phyloP scores from a whole-genome alignment of 2,329 filamentous ascomycete genomes.

The Clonostachys rhizophaga region DNA sequence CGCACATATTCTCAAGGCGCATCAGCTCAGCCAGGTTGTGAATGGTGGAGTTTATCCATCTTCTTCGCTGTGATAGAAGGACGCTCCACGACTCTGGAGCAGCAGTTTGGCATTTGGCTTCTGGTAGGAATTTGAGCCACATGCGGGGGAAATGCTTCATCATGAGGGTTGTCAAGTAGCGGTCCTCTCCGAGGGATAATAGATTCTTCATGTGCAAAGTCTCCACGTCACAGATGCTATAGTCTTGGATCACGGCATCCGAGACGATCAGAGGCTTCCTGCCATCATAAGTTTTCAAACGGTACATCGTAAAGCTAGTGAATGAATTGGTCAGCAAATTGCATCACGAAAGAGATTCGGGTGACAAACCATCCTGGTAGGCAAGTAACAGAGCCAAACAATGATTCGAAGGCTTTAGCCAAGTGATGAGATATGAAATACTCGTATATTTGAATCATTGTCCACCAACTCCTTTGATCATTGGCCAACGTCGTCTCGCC shows the following conservation, averaged over 20 bases:
- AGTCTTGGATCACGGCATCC: constrained; percentile 82
- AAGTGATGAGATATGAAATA: constrained; percentile 99
- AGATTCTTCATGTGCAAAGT: constrained; percentile 97
- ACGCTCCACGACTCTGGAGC: constrained; percentile 94
- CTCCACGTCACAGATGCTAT: constrained; percentile 83
- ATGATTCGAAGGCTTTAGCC: constrained; percentile 93
- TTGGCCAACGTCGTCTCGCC: constrained; percentile 96
- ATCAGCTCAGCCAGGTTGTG: constrained; percentile 93
- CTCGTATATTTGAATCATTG: constrained; percentile 99
- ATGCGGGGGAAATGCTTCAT: constrained; percentile 94
- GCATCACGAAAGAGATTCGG: neutral
- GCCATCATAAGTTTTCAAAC: constrained; percentile 86
- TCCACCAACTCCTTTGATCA: constrained; percentile 94
- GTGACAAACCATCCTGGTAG: constrained; percentile 90
- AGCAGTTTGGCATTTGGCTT: constrained; percentile 89
- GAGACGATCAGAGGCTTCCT: constrained; percentile 93
- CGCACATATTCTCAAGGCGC: constrained; percentile 87
- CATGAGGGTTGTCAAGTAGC: constrained; percentile 95
- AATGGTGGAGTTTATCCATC: constrained; percentile 99
- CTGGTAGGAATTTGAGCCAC: constrained; percentile 93
- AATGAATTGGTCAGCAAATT: constrained; percentile 25
- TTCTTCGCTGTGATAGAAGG: constrained; percentile 91
- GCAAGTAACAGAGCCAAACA: constrained; percentile 97
- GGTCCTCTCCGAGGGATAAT: constrained; percentile 90
- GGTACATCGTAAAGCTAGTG: constrained; percentile 95